Percentiles rank a stretch among this genome's conserved stretches.
Evolutionary conservation across 495 filamentous ascomycete genomes (phyloP).

Genomic region (Recurvomyces mirabilis): DNA sequence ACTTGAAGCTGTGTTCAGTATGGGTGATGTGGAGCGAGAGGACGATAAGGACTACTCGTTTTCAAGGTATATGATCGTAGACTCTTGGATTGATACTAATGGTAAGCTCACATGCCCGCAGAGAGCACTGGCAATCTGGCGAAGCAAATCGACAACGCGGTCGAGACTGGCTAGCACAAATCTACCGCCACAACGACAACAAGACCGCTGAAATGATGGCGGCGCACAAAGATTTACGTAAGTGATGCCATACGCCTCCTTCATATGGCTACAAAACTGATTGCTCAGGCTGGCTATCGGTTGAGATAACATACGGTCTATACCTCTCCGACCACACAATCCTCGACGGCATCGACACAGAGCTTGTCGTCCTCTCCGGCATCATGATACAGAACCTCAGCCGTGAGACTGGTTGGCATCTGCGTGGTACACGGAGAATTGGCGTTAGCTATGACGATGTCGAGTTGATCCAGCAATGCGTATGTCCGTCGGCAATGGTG

Average conservation of each 20-base stretch:
- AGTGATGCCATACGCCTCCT: neutral
- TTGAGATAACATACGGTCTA: conserved; percentile 30
- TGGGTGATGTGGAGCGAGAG: conserved; percentile 21
- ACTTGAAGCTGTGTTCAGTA: conserved; percentile 28
- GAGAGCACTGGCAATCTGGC: conserved; percentile 30
- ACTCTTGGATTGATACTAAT: neutral
- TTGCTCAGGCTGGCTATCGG: conserved; percentile 26
- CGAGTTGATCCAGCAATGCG: conserved; percentile 29
- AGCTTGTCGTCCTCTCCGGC: conserved; percentile 27
- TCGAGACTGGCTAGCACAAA: conserved; percentile 21
- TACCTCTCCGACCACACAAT: conserved; percentile 30
- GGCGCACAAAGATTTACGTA: conserved; percentile 28
- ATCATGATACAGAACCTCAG: conserved; percentile 32
- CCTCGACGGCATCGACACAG: conserved; percentile 29
- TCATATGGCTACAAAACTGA: neutral
- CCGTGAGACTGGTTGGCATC: conserved; percentile 27
- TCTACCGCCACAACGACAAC: conserved; percentile 26
- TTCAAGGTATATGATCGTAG: conserved; percentile 20
- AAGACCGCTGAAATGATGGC: conserved; percentile 21
- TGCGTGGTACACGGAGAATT: conserved; percentile 25
- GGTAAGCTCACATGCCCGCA: no score
- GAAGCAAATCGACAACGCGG: conserved; percentile 26
- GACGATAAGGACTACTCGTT: conserved; percentile 32
- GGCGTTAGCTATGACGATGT: conserved; percentile 27
- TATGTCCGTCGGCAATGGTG: conserved; percentile 10